A percentile compares a stretch with the other conserved stretches of the same genome.
phyloP scores from a whole-genome alignment of 1,284 basidiomycete genomes.

The Phellopilus nigrolimitatus region DNA sequence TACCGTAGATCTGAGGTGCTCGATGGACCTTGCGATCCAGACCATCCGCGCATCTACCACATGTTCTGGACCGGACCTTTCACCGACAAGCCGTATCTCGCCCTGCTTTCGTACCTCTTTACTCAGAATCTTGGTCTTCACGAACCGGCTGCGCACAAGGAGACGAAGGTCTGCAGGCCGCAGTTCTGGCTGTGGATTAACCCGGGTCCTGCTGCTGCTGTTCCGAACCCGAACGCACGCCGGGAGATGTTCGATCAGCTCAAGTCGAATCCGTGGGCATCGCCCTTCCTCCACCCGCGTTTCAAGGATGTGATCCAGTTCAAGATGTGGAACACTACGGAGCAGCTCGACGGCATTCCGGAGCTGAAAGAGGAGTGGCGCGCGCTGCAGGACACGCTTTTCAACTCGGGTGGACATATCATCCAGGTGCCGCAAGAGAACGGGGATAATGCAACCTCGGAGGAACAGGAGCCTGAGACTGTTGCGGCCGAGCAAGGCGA shows the following conservation, averaged over 20 bases:
- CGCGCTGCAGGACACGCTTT: constrained; percentile 54
- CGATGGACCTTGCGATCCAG: constrained; percentile 57
- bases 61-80: constrained; percentile 86
- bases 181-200: constrained; percentile 91
- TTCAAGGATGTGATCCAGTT: constrained; percentile 81
- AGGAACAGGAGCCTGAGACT: constrained; percentile 23
- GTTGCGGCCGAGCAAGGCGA: constrained; percentile 20
- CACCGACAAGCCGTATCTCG: constrained; percentile 81
- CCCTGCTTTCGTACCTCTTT: constrained; percentile 74
- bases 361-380: constrained; percentile 81
- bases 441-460: constrained; percentile 25
- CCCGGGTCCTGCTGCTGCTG: constrained; percentile 62
- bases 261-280: constrained; percentile 76
- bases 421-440: constrained; percentile 46
- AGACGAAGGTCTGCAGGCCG: constrained; percentile 55
- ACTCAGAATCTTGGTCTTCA: constrained; percentile 79
- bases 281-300: constrained; percentile 76
- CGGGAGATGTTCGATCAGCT: constrained; percentile 67
- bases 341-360: constrained; percentile 76
- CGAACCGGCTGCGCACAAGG: constrained; percentile 34
- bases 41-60: constrained; percentile 73
- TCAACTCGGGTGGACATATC: constrained; percentile 71
- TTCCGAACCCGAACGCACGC: constrained; percentile 67
- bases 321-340: constrained; percentile 88
- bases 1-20: constrained; percentile 57